These are phyloP conservation scores for Brassica juncea DNA, from an alignment of 345 rosid genomes.

Conservation along the genomic window DNA sequence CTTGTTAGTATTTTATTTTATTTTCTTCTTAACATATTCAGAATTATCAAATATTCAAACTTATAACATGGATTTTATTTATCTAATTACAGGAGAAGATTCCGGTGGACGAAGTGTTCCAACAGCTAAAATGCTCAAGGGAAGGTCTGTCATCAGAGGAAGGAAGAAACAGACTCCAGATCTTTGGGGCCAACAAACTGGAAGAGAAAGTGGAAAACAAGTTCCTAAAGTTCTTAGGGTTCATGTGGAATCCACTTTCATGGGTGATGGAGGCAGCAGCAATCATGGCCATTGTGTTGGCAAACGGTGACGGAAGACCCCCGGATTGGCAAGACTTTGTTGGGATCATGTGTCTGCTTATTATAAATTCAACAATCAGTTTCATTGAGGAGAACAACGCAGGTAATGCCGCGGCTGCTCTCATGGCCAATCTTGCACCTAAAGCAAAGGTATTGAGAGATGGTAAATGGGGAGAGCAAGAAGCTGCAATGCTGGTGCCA, in stretches of 20 bases:
- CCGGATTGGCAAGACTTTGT: slow-evolving; percentile 96
- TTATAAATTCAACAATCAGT: slow-evolving; percentile 90
- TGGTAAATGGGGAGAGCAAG: slow-evolving; percentile 78
- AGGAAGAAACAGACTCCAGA: slow-evolving; percentile 71
- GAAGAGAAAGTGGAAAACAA: slow-evolving; percentile 86
- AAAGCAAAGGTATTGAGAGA: slow-evolving; percentile 84
- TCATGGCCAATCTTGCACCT: slow-evolving; percentile 97
- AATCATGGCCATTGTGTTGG: slow-evolving; percentile 87
- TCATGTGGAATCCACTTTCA: slow-evolving; percentile 97
- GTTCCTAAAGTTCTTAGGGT: slow-evolving; percentile 78
- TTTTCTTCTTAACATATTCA: not conserved
- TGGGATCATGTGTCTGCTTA: slow-evolving; percentile 68
- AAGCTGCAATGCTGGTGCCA: slow-evolving; percentile 78
- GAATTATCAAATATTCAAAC: not conserved
- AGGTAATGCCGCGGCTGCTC: slow-evolving; percentile 93
- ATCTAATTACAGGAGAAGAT: slow-evolving; percentile 56
- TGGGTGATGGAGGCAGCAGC: slow-evolving; percentile 99
- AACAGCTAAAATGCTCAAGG: slow-evolving; percentile 69
- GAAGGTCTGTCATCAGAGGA: slow-evolving; percentile 75
- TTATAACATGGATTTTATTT: not conserved
- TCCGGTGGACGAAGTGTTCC: slow-evolving; percentile 79
- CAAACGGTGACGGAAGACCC: slow-evolving; percentile 89
- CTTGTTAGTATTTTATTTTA: slow-evolving; percentile 21
- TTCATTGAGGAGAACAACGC: slow-evolving; percentile 95
- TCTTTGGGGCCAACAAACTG: slow-evolving; percentile 82